These are phyloP conservation scores for Coprinopsis strossmayeri DNA, from an alignment of 768 basidiomycete genomes.

Conservation along the genomic window DNA sequence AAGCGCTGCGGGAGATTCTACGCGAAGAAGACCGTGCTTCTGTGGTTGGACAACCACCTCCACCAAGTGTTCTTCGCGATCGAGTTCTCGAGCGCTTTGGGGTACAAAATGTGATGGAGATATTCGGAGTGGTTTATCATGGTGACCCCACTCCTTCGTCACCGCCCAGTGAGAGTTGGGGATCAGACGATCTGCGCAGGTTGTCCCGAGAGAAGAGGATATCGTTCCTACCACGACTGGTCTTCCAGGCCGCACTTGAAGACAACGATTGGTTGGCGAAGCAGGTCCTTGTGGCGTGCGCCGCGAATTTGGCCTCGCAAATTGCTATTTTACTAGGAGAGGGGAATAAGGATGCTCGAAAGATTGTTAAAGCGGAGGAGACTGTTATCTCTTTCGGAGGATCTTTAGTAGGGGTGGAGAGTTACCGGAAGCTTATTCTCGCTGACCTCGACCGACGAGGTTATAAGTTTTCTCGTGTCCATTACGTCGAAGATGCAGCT, in stretches of 20 bases:
- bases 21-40: constrained; percentile 47
- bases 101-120: constrained; percentile 50
- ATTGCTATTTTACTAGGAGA: constrained; percentile 48
- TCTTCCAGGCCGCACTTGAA: constrained; percentile 74
- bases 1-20: constrained; percentile 65
- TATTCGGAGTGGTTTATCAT: constrained; percentile 58
- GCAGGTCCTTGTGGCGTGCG: constrained; percentile 45
- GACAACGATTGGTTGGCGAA: constrained; percentile 61
- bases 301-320: constrained; percentile 50
- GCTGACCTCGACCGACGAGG: constrained; percentile 51
- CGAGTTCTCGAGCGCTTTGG: constrained; percentile 51
- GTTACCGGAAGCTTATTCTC: constrained; percentile 50
- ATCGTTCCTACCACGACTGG: constrained; percentile 65
- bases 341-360: constrained; percentile 20
- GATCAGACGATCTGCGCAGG: constrained; percentile 20
- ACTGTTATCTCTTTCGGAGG: constrained; percentile 74
- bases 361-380: constrained; percentile 42
- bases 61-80: constrained; percentile 33
- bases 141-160: constrained; percentile 41
- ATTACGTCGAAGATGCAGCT: constrained; percentile 66
- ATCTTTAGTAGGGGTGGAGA: constrained; percentile 59
- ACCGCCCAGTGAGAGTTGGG: constrained; percentile 2
- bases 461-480: constrained; percentile 57
- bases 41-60: constrained; percentile 23
- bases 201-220: constrained; percentile 64